Conservation (phyloP, 495 filamentous ascomycete species). For the Tuber magnatum region DNA sequence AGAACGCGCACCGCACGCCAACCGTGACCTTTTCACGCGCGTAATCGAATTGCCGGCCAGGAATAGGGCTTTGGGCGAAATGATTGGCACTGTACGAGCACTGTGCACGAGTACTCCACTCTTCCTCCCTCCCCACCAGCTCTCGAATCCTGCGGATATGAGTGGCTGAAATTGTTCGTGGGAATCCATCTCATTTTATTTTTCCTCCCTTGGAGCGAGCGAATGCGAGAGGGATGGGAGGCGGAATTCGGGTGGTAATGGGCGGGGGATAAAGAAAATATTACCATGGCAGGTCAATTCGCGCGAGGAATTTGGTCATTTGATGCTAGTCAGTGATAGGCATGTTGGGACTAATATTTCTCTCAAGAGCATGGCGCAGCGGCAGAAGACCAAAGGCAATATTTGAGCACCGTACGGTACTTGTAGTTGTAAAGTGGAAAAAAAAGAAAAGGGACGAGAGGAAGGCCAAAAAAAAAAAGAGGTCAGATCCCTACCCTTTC, state of each 20-base stretch:
- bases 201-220: not conserved
- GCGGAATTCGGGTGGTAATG: constrained; percentile 20
- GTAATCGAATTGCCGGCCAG: not conserved
- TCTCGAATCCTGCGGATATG: constrained; percentile 24
- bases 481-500: not conserved
- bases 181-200: not conserved
- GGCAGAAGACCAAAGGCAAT: not conserved
- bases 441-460: not conserved
- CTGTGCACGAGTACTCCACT: too few species aligned
- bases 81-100: too few species aligned
- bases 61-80: not conserved
- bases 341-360: constrained; percentile 13
- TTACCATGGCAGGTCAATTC: not conserved
- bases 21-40: not conserved
- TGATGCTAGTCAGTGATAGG: constrained; percentile 11
- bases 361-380: constrained; percentile 1
- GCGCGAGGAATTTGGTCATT: constrained; percentile 16
- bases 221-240: constrained; percentile 15
- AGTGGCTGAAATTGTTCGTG: constrained; percentile 27
- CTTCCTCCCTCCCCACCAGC: not conserved
- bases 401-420: not conserved
- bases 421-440: not conserved
- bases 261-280: constrained; percentile 6
- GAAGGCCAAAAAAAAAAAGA: too few species aligned
- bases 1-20: not conserved